Evolutionary conservation across 768 basidiomycete genomes (phyloP).

Genomic region (Boletus subparvulus): DNA sequence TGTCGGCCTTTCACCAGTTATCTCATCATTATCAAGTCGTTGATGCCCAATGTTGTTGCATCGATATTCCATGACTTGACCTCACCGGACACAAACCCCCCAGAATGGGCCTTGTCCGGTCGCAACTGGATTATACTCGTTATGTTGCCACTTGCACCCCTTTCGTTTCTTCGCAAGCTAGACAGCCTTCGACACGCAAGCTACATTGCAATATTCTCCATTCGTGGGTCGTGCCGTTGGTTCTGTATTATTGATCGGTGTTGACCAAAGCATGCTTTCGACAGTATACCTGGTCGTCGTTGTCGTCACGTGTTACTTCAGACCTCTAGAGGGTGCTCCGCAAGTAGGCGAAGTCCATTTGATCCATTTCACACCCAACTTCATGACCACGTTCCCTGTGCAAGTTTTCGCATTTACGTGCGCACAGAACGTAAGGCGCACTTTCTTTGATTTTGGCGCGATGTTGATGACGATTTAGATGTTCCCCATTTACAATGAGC

Average conservation of each 20-base stretch:
- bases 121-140: conserved; percentile 80
- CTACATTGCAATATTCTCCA: conserved; percentile 88
- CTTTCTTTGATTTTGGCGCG: background rate
- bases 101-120: conserved; percentile 73
- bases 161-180: conserved; percentile 79
- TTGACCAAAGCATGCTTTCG: background rate
- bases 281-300: conserved; percentile 76
- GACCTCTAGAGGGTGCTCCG: conserved; percentile 64
- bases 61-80: conserved; percentile 80
- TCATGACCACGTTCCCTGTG: conserved; percentile 86
- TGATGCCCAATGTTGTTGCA: conserved; percentile 88
- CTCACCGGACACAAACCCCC: conserved; percentile 61
- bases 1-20: conserved; percentile 47
- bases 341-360: conserved; percentile 65
- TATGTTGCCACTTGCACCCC: conserved; percentile 74
- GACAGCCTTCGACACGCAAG: conserved; percentile 89
- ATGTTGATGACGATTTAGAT: conserved; percentile 47
- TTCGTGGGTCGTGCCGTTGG: conserved; percentile 53
- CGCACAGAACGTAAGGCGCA: conserved; percentile 75
- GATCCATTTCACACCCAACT: conserved; percentile 73
- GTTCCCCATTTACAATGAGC: conserved; percentile 93
- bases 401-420: conserved; percentile 94
- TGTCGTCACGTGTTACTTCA: conserved; percentile 78
- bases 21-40: conserved; percentile 87
- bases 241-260: background rate